Evolutionary conservation across 371 early-diverging fungal species (phyloP).

Genomic region (Zancudomyces culisetae): DNA sequence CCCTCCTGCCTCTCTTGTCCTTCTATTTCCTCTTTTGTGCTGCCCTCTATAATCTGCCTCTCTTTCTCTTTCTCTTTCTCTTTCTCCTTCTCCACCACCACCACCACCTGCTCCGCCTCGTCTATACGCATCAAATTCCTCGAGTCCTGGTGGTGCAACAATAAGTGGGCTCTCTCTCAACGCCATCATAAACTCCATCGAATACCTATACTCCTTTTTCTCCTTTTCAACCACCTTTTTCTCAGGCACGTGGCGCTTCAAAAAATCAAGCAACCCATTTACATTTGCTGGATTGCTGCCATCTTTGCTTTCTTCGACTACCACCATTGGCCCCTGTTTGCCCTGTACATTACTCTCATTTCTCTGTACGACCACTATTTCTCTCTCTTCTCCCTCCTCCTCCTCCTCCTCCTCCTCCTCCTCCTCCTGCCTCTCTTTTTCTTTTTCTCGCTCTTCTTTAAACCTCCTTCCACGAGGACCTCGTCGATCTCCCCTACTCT

Average conservation of each 20-base stretch:
- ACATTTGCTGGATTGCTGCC: not conserved
- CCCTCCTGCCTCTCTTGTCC: no score
- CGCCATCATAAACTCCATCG: not conserved
- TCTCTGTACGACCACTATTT: not conserved
- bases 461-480: no score
- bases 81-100: no score
- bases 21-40: no score
- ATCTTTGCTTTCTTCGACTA: not conserved
- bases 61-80: no score
- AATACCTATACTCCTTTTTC: not conserved
- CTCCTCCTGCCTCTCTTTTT: no score
- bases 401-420: not conserved
- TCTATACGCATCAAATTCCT: not conserved
- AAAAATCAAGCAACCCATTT: not conserved
- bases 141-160: not conserved
- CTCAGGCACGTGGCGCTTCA: no score
- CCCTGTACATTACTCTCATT: not conserved
- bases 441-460: no score
- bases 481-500: no score
- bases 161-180: not conserved
- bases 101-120: not conserved
- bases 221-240: not conserved
- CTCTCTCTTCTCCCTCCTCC: not conserved
- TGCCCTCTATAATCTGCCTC: no score
- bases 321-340: no score